Conservation (phyloP, 768 basidiomycete genomes). For the Pholiota microspora region DNA sequence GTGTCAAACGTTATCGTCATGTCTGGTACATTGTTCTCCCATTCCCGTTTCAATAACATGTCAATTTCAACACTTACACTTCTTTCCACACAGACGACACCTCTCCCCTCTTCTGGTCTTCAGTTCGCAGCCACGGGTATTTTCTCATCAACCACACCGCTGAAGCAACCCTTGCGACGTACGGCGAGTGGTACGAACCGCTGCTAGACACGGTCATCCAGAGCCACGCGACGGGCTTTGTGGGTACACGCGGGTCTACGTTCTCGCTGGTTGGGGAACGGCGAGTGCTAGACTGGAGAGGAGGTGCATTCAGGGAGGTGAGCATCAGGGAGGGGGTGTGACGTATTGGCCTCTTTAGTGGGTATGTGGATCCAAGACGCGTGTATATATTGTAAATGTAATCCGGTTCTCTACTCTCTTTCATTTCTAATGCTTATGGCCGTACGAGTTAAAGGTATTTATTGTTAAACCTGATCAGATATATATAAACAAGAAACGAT, state of each 20-base stretch:
- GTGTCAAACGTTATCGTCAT: constrained; percentile 38
- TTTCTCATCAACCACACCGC: constrained; percentile 34
- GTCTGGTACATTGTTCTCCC: constrained; percentile 26
- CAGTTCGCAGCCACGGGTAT: constrained; percentile 36
- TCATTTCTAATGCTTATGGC: too few relatives aligned
- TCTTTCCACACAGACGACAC: constrained; percentile 31
- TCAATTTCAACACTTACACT: too few relatives aligned
- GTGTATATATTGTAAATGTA: too few relatives aligned
- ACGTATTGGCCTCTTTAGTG: too few relatives aligned
- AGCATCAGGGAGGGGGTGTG: neutral
- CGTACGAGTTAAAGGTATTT: too few relatives aligned
- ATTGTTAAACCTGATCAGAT: too few relatives aligned
- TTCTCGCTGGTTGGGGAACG: constrained; percentile 49
- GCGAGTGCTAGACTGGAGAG: constrained; percentile 55
- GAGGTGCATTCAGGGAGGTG: constrained; percentile 24
- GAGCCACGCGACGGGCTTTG: constrained; percentile 50
- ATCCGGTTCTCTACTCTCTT: too few relatives aligned
- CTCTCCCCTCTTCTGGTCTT: constrained; percentile 36
- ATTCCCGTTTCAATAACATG: neutral
- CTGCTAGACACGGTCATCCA: constrained; percentile 55
- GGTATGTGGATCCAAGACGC: too few relatives aligned
- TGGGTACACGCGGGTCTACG: constrained; percentile 55
- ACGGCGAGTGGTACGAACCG: constrained; percentile 44
- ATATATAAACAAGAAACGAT: too few relatives aligned
- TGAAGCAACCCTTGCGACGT: constrained; percentile 27